Percentiles rank a stretch among this genome's conserved stretches.
These are phyloP conservation scores for Colletotrichum siamense DNA, from an alignment of 2,329 filamentous ascomycete genomes.

Conservation along the genomic window DNA sequence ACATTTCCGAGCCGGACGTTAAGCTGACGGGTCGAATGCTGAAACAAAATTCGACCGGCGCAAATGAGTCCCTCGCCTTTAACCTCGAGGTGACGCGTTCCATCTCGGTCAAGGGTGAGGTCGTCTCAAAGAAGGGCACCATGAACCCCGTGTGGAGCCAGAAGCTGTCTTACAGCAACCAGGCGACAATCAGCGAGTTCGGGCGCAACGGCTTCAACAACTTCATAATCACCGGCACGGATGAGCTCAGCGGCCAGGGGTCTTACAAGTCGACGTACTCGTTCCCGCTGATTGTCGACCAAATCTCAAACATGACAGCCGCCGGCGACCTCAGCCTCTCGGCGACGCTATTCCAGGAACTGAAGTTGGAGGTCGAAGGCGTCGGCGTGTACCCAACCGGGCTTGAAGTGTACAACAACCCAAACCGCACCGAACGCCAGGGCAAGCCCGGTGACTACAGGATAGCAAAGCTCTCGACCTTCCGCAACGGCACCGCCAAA, in stretches of 20 bases:
- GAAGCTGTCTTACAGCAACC: conserved; percentile 58
- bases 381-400: conserved; percentile 60
- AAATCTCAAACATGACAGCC: conserved; percentile 47
- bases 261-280: conserved; percentile 49
- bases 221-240: conserved; percentile 33
- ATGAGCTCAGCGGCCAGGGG: conserved; percentile 24
- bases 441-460: conserved; percentile 5
- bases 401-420: conserved; percentile 58
- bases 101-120: conserved; percentile 57
- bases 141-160: conserved; percentile 60
- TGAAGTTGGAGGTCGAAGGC: conserved; percentile 42
- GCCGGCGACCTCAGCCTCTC: conserved; percentile 52
- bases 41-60: conserved; percentile 51
- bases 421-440: conserved; percentile 24
- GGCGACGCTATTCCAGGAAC: conserved; percentile 46
- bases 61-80: conserved; percentile 66
- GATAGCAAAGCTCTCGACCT: conserved; percentile 48
- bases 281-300: conserved; percentile 67
- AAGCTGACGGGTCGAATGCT: conserved; percentile 51
- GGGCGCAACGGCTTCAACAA: conserved; percentile 32
- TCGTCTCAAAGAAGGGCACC: conserved; percentile 53
- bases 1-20: conserved; percentile 47
- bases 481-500: conserved; percentile 61
- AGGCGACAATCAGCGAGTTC: conserved; percentile 40
- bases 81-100: conserved; percentile 59